A percentile compares a stretch with the other conserved stretches of the same genome.
These are phyloP conservation scores for Colletotrichum truncatum DNA, from an alignment of 2,329 filamentous ascomycete species.

Conservation along the genomic window DNA sequence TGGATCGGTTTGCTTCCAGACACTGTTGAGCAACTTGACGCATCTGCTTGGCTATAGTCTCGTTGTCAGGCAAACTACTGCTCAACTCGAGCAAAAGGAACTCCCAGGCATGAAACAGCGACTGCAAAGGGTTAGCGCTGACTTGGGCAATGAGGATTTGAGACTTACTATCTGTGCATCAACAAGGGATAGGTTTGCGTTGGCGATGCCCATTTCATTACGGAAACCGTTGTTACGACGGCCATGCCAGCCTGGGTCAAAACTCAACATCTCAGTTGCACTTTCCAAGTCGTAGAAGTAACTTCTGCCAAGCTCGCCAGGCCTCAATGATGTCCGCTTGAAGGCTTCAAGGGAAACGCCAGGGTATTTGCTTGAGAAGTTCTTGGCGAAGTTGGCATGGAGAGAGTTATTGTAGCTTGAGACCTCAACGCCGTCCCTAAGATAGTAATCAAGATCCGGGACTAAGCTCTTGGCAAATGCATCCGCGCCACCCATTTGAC, in stretches of 20 bases:
- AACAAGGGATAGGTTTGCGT: conserved; percentile 89
- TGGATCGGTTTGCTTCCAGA: conserved; percentile 78
- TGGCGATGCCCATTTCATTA: conserved; percentile 85
- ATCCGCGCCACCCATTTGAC: conserved; percentile 75
- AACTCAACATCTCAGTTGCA: conserved; percentile 78
- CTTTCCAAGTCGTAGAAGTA: conserved; percentile 88
- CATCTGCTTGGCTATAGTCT: conserved; percentile 73
- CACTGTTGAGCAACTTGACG: conserved; percentile 80
- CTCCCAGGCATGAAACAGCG: conserved; percentile 89
- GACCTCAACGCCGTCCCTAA: conserved; percentile 81
- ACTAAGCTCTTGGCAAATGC: conserved; percentile 76
- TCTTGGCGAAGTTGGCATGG: conserved; percentile 85
- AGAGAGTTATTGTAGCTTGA: conserved; percentile 87
- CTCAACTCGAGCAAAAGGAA: conserved; percentile 86
- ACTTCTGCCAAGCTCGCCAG: conserved; percentile 72
- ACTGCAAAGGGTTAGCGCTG: conserved; percentile 54
- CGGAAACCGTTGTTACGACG: conserved; percentile 77
- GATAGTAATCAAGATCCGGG: conserved; percentile 80
- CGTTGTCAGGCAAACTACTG: conserved; percentile 63
- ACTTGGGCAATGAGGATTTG: not conserved
- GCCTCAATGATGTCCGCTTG: conserved; percentile 76
- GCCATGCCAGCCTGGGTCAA: conserved; percentile 82
- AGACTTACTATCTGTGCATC: conserved; percentile 84
- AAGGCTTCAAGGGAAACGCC: conserved; percentile 80
- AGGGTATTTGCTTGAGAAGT: conserved; percentile 82